Base-by-base conservation (phyloP, 768 basidiomycete species). In the Mycena crocata region DNA sequence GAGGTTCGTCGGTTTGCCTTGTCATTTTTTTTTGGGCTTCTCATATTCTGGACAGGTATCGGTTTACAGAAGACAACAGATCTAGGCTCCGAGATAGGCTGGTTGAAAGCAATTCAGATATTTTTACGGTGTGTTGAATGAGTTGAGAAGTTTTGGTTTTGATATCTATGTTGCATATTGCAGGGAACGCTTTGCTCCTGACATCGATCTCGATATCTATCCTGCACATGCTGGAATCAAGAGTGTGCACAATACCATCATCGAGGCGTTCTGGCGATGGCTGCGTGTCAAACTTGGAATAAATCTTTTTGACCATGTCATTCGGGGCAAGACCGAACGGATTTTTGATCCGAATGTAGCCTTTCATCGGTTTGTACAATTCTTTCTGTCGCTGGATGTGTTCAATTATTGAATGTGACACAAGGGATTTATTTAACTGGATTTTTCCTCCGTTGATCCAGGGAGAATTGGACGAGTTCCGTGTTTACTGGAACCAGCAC, bases 381-480 rank as follows among this genome's bases (percentile, higher is more conserved):
- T 57, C 35, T 34, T 57, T n/a, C 19, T 31, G 13, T 54, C 42
- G 19, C 24, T 37, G 40, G 10, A 23, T 39, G 8, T 9, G 35
- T 37, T 55, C 13, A 44, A 13, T 28, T 19, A 15, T 15, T 56
- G 24, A 55, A 39, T 28, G 7, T 58, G 24, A 30, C 42, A 40
- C 55, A 26, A 77, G 75, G 14, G 48, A 73, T 62, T 64, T 80
- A 3, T 78, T 78, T 54, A 71, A 78, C 42, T 81, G 77, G 77
- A 72, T 80, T 12, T 80, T 77, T 58, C 67, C 77, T 9, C 74
- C 72, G 31, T 49, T 81, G 37, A 65, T 77, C 23, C 80, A 79
- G 57, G 49, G 57, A 3, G 70, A 68, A 31, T 71, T 79, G 0
- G 71, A 79, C 42, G 57, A 70, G 4, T 80, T 79, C 59, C 42